Evolutionary conservation across 805 yeast genomes (phyloP).

Genomic region (Candida ortonii): DNA sequence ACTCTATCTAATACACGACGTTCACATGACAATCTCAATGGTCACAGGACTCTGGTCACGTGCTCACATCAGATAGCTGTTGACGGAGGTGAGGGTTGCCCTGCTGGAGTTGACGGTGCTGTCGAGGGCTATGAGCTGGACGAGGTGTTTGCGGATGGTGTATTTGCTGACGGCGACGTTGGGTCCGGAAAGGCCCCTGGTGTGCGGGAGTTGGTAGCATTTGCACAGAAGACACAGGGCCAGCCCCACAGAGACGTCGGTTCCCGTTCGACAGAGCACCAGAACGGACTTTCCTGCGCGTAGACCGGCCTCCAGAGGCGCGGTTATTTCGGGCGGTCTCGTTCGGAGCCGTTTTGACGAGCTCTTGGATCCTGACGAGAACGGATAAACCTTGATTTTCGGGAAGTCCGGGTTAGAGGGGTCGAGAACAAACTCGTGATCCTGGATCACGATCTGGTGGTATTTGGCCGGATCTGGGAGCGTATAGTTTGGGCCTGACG

Average conservation of each 20-base stretch:
- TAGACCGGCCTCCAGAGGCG: constrained; percentile 19
- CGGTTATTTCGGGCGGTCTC: constrained; percentile 42
- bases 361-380: constrained; percentile 45
- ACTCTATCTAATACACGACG: no score
- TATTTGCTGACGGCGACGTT: no score
- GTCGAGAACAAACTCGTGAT: no score
- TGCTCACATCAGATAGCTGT: constrained; percentile 54
- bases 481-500: constrained; percentile 6
- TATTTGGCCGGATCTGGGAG: no score
- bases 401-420: no score
- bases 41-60: constrained; percentile 6
- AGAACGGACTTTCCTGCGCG: constrained; percentile 25
- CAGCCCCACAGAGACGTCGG: constrained; percentile 65
- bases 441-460: no score
- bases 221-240: constrained; percentile 50
- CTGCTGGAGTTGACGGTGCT: constrained; percentile 72
- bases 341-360: constrained; percentile 62
- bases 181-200: neutral
- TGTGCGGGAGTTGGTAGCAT: constrained; percentile 28
- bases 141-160: constrained; percentile 47
- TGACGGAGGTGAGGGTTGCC: constrained; percentile 71
- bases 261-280: constrained; percentile 61
- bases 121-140: constrained; percentile 40
- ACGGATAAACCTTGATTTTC: constrained; percentile 24
- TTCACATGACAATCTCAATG: no score